Conservation (phyloP, 176 grass and related monocot species). For the Eleusine indica region DNA sequence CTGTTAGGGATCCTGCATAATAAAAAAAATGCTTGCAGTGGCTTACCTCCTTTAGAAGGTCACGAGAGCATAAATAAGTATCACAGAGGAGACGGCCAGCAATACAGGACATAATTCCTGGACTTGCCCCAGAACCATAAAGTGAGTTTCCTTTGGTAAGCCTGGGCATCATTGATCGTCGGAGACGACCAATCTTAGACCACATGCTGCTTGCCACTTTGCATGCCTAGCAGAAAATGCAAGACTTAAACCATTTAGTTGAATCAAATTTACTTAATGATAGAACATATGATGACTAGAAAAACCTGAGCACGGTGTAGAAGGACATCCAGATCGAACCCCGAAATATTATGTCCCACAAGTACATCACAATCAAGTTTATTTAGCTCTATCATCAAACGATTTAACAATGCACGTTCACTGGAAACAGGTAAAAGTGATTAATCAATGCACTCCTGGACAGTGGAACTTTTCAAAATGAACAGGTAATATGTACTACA, state of each 20-base stretch:
- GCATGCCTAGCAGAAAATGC: slow-evolving; percentile 60
- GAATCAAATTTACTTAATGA: not conserved
- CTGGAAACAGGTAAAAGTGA: slow-evolving; percentile 47
- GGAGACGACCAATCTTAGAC: slow-evolving; percentile 97
- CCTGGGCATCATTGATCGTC: slow-evolving; percentile 84
- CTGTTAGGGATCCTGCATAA: not conserved
- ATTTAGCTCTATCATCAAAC: slow-evolving; percentile 91
- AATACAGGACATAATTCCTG: slow-evolving; percentile 96
- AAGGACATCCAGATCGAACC: slow-evolving; percentile 95
- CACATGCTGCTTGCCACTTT: slow-evolving; percentile 85
- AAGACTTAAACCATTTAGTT: slow-evolving; percentile 26
- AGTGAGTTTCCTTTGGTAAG: slow-evolving; percentile 83
- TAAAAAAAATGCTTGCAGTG: slow-evolving; percentile 1
- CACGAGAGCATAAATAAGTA: slow-evolving; percentile 92
- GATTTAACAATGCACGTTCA: slow-evolving; percentile 96
- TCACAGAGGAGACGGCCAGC: slow-evolving; percentile 95
- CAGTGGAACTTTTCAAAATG: slow-evolving; percentile 19
- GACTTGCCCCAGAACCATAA: slow-evolving; percentile 96
- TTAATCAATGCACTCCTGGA: slow-evolving; percentile 20
- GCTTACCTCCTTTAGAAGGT: slow-evolving; percentile 88
- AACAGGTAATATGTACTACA: slow-evolving; percentile 3
- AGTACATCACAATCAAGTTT: slow-evolving; percentile 95
- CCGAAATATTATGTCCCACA: slow-evolving; percentile 98
- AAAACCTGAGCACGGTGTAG: slow-evolving; percentile 91
- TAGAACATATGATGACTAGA: slow-evolving; percentile 15